Evolutionary conservation across 257 asterid genomes (phyloP).

Genomic region (Lycium ferocissimum): DNA sequence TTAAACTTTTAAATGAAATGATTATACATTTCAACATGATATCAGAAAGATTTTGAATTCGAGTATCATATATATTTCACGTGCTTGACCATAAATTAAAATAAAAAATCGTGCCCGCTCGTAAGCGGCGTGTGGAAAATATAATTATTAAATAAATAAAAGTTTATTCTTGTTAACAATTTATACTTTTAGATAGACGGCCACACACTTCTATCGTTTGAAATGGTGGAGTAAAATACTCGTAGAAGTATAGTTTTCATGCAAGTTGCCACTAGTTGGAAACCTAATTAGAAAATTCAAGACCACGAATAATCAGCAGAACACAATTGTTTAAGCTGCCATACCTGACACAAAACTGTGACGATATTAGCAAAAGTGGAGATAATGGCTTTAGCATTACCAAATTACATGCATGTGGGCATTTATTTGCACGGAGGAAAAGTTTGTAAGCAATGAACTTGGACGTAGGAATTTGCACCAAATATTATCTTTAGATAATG

Average conservation of each 20-base stretch:
- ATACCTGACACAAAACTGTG: neutral
- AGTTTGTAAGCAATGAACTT: neutral
- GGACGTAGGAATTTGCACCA: neutral
- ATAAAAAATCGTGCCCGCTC: too few species aligned
- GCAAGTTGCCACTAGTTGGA: neutral
- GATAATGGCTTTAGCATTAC: neutral
- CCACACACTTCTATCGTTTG: too few species aligned
- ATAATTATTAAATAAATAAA: too few species aligned
- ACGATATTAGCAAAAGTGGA: neutral
- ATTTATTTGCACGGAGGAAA: neutral
- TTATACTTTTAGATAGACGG: too few species aligned
- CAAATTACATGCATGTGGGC: neutral
- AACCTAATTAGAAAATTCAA: neutral
- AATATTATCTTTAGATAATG: neutral
- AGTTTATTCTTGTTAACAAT: too few species aligned
- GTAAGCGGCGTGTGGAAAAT: too few species aligned
- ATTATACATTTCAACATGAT: neutral
- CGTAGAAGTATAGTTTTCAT: too few species aligned
- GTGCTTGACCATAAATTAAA: too few species aligned
- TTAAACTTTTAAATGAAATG: too few species aligned
- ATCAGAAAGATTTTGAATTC: neutral
- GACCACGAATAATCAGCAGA: neutral
- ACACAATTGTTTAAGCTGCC: neutral
- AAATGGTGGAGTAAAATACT: too few species aligned
- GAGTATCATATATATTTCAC: conserved; percentile 30